Percentiles rank a stretch among this genome's conserved stretches.
Evolutionary conservation across 441 rosid species (phyloP).

Genomic region (Syzygium malaccense): DNA sequence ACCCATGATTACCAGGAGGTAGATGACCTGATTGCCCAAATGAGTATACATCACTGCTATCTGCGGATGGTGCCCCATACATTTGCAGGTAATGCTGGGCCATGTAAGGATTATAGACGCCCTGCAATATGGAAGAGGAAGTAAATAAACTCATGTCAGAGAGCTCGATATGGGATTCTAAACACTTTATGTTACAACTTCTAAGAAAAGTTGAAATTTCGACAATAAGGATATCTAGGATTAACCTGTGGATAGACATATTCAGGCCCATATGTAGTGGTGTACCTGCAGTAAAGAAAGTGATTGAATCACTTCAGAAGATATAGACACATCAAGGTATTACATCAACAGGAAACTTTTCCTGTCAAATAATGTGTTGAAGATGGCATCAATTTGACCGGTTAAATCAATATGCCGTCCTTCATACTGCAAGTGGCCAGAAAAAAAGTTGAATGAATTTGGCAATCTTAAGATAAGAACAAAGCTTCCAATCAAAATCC

Average conservation of each 20-base stretch:
- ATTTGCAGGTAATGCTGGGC: slow-evolving; percentile 12
- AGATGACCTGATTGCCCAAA: slow-evolving; percentile 10
- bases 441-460: not conserved
- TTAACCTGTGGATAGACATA: slow-evolving; percentile 12
- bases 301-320: not conserved
- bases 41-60: slow-evolving; percentile 4
- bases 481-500: not conserved
- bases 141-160: not conserved
- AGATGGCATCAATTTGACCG: not conserved
- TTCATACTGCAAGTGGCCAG: not conserved
- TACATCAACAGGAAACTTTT: not conserved
- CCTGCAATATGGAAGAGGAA: slow-evolving; percentile 1
- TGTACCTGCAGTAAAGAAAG: slow-evolving; percentile 14
- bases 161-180: not conserved
- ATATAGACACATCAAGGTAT: not conserved
- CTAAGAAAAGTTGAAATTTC: not conserved
- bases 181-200: not conserved
- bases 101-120: slow-evolving; percentile 12
- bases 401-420: not conserved
- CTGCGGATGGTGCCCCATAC: slow-evolving; percentile 1
- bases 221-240: not conserved
- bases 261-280: slow-evolving; percentile 11
- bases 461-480: not conserved
- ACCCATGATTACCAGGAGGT: slow-evolving; percentile 7
- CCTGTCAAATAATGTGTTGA: not conserved